These are phyloP conservation scores for Cutaneotrichosporon sp. DNA, from an alignment of 1,284 basidiomycete species.

Conservation along the genomic window DNA sequence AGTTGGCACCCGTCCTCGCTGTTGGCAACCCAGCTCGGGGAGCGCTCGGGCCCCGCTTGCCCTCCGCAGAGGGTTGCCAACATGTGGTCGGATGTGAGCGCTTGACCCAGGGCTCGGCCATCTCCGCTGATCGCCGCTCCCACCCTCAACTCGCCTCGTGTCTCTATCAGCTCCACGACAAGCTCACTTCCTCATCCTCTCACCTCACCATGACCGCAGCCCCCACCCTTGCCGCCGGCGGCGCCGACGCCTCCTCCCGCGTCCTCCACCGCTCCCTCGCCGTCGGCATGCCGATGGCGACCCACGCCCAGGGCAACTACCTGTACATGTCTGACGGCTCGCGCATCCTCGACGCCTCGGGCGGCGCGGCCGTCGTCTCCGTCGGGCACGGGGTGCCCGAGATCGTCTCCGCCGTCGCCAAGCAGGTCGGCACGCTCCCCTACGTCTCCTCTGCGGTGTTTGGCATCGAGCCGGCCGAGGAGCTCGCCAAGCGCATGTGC, in stretches of 20 bases:
- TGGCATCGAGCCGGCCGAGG: conserved; percentile 31
- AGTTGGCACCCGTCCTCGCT: no score
- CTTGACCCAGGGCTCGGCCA: neutral
- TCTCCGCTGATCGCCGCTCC: neutral
- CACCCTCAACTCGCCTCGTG: no score
- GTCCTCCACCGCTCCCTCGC: conserved; percentile 33
- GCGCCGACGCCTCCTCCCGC: conserved; percentile 3
- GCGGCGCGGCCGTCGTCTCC: conserved; percentile 79
- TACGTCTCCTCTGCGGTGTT: conserved; percentile 30
- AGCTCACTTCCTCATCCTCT: no score
- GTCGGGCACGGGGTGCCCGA: conserved; percentile 72
- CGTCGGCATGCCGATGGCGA: conserved; percentile 23
- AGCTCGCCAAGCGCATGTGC: conserved; percentile 62
- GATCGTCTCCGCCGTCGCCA: conserved; percentile 31
- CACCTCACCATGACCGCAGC: neutral
- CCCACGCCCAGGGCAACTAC: conserved; percentile 32
- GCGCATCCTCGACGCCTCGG: conserved; percentile 50
- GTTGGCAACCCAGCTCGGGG: no score
- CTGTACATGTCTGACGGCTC: conserved; percentile 29
- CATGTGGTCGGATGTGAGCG: neutral
- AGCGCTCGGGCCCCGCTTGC: neutral
- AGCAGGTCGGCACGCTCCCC: conserved; percentile 69
- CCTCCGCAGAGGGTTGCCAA: neutral
- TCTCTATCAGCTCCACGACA: neutral
- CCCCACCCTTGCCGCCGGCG: conserved; percentile 2